A percentile compares a stretch with the other conserved stretches of the same genome.
Evolutionary conservation across 2,329 filamentous ascomycete genomes (phyloP).

Genomic region (Periconia sp.): DNA sequence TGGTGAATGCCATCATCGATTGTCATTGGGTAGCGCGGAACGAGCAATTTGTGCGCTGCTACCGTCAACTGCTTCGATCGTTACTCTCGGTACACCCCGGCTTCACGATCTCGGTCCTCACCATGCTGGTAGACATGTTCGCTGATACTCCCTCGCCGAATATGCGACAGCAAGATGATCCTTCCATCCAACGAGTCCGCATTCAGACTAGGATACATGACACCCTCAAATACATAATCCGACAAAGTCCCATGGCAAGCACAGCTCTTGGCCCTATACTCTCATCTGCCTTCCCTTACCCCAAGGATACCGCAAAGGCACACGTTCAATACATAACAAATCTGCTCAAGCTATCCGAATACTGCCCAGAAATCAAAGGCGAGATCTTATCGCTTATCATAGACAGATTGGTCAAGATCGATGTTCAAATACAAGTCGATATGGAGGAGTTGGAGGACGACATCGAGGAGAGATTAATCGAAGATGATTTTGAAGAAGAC

Average conservation of each 20-base stretch:
- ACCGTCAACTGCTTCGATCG: constrained; percentile 58
- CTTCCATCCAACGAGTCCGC: constrained; percentile 61
- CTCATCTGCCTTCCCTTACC: constrained; percentile 70
- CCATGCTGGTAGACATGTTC: constrained; percentile 81
- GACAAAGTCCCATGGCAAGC: constrained; percentile 78
- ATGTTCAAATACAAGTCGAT: constrained; percentile 92
- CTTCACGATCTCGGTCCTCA: constrained; percentile 72
- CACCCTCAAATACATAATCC: constrained; percentile 73
- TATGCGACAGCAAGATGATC: constrained; percentile 57
- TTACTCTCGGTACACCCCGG: constrained; percentile 81
- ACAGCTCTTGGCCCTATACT: constrained; percentile 69
- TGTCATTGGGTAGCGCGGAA: constrained; percentile 65
- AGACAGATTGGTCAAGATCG: constrained; percentile 86
- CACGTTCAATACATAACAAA: constrained; percentile 90
- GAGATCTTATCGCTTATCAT: constrained; percentile 83
- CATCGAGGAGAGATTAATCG: constrained; percentile 71
- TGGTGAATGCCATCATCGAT: constrained; percentile 60
- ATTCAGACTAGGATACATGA: constrained; percentile 76
- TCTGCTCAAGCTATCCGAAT: constrained; percentile 73
- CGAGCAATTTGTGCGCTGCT: constrained; percentile 60
- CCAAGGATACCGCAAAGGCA: constrained; percentile 73
- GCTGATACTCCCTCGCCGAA: constrained; percentile 59
- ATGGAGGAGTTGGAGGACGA: constrained; percentile 92
- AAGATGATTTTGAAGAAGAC: constrained; percentile 52
- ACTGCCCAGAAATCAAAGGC: constrained; percentile 74